A percentile compares a stretch with the other conserved stretches of the same genome.
Evolutionary conservation across 2,329 filamentous ascomycete species (phyloP).

Genomic region (Exophiala lecanii-corni): DNA sequence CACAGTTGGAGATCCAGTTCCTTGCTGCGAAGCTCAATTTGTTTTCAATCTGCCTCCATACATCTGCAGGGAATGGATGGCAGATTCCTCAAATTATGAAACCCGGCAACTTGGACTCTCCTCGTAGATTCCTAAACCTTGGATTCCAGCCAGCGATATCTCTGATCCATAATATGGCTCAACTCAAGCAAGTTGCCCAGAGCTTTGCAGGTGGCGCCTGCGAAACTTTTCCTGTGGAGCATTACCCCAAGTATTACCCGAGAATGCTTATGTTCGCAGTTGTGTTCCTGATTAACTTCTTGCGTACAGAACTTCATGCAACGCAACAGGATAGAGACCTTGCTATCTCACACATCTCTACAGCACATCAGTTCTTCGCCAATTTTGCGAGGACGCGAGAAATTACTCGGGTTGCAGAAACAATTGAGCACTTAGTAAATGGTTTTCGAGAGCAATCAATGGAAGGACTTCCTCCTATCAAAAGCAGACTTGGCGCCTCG

Average conservation of each 20-base stretch:
- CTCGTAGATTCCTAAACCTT: conserved; percentile 1
- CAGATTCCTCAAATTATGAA: background rate
- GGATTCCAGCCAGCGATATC: conserved; percentile 7
- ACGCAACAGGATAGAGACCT: conserved; percentile 6
- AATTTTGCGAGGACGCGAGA: conserved; percentile 1
- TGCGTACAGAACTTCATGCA: background rate
- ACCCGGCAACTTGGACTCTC: background rate
- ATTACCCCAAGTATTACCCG: conserved; percentile 10
- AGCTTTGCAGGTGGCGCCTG: no score
- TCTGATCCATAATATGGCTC: conserved; percentile 9
- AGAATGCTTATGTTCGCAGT: conserved; percentile 8
- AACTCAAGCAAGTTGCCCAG: no score
- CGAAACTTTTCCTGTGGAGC: conserved; percentile 1
- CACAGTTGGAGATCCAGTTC: conserved; percentile 7
- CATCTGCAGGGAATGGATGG: background rate
- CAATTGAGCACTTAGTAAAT: conserved; percentile 5
- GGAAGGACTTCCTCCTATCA: background rate
- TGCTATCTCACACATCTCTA: conserved; percentile 8
- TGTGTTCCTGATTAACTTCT: conserved; percentile 9
- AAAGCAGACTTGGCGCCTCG: conserved; percentile 6
- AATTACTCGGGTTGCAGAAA: conserved; percentile 1
- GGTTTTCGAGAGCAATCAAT: background rate
- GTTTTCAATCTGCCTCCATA: conserved; percentile 5
- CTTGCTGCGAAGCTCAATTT: conserved; percentile 11
- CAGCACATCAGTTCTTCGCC: conserved; percentile 8